Conservation (phyloP, 768 basidiomycete genomes). For the Naematelia encephala region DNA sequence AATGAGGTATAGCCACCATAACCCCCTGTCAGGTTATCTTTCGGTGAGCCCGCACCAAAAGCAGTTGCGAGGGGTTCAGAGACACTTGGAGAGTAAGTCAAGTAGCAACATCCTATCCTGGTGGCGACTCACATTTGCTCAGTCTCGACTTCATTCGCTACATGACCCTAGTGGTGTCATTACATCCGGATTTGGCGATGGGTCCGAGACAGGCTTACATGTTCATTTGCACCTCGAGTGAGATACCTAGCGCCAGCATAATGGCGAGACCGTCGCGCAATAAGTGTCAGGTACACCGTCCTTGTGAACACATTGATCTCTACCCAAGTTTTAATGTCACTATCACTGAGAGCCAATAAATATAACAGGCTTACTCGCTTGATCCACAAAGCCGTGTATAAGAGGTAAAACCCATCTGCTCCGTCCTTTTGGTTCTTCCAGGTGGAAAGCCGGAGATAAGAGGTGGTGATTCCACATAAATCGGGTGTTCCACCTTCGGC, state of each 20-base stretch:
- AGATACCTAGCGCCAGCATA: slow-evolving; percentile 93
- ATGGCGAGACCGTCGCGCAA: slow-evolving; percentile 88
- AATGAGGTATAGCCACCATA: slow-evolving; percentile 88
- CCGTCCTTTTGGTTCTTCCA: slow-evolving; percentile 46
- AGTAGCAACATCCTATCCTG: not conserved
- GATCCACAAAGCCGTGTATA: slow-evolving; percentile 94
- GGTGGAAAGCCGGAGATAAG: slow-evolving; percentile 64
- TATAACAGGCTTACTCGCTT: slow-evolving; percentile 73
- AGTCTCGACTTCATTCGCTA: slow-evolving; percentile 98
- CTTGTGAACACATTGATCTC: slow-evolving; percentile 87
- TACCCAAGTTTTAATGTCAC: slow-evolving; percentile 51
- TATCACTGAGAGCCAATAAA: not conserved
- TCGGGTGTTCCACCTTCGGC: slow-evolving; percentile 68
- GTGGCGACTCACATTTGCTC: slow-evolving; percentile 68
- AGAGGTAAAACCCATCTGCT: slow-evolving; percentile 85
- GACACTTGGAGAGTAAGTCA: slow-evolving; percentile 34
- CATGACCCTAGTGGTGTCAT: slow-evolving; percentile 67
- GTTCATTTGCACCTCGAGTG: slow-evolving; percentile 89
- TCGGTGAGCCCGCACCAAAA: slow-evolving; percentile 18
- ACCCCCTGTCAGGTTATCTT: slow-evolving; percentile 3
- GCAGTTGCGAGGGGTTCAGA: slow-evolving; percentile 47
- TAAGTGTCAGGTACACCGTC: slow-evolving; percentile 87
- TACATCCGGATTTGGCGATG: not conserved
- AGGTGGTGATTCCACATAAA: slow-evolving; percentile 96
- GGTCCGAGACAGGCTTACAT: slow-evolving; percentile 56